phyloP scores from a whole-genome alignment of 108 stramenopile species.

The Skeletonema menzelii region DNA sequence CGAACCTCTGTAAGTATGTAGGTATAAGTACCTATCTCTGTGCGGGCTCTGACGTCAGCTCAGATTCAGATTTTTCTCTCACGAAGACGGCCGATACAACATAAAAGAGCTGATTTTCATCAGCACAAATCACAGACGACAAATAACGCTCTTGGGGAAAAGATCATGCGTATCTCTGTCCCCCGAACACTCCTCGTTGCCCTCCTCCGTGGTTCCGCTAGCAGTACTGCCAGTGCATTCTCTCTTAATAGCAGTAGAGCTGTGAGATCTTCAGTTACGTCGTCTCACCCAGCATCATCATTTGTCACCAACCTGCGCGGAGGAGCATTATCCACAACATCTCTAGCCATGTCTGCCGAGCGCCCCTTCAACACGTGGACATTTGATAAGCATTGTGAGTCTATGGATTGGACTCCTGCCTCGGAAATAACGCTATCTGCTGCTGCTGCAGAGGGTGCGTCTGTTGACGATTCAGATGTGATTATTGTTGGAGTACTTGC shows the following conservation, averaged over 20 bases:
- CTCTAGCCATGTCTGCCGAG: constrained; percentile 25
- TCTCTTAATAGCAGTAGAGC: neutral
- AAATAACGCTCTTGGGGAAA: neutral
- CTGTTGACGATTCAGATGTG: constrained; percentile 66
- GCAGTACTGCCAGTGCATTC: neutral
- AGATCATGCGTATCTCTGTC: neutral
- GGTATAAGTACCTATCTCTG: too few relatives aligned
- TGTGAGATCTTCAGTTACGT: neutral
- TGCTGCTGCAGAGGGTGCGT: constrained; percentile 8
- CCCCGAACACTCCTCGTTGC: constrained; percentile 1
- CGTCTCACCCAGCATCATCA: neutral
- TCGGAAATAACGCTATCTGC: constrained; percentile 36
- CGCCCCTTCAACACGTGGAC: constrained; percentile 80
- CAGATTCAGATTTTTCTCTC: too few relatives aligned
- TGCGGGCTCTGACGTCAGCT: too few relatives aligned
- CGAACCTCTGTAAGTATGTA: too few relatives aligned
- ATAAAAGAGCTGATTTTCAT: too few relatives aligned
- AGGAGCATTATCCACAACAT: constrained; percentile 3
- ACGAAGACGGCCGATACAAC: too few relatives aligned
- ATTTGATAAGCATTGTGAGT: constrained; percentile 71
- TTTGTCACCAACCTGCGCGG: neutral
- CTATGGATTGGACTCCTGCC: constrained; percentile 76
- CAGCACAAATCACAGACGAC: too few relatives aligned
- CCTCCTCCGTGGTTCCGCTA: neutral
- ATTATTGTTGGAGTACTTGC: constrained; percentile 71